These are phyloP conservation scores for Kwoniella botswanensis DNA, from an alignment of 768 basidiomycete species.

Conservation along the genomic window DNA sequence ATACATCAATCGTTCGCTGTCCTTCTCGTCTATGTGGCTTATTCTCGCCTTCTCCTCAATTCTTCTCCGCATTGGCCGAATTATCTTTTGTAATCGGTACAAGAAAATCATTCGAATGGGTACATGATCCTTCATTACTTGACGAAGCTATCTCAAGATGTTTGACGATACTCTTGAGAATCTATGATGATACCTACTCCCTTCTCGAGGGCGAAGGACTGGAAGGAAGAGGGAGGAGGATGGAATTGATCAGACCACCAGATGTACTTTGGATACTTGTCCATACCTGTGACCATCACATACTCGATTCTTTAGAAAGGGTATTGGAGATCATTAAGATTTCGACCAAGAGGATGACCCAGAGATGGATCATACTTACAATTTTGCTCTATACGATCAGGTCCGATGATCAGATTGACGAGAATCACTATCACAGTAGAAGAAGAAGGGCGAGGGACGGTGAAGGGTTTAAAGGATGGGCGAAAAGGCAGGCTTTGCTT, in stretches of 20 bases:
- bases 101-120: neutral
- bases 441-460: neutral
- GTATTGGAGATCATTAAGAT: neutral
- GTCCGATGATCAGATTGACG: neutral
- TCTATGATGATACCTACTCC: neutral
- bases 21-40: neutral
- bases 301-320: neutral
- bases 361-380: neutral
- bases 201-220: neutral
- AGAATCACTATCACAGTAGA: neutral
- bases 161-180: neutral
- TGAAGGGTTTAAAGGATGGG: neutral
- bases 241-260: neutral
- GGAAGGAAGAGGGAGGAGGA: neutral
- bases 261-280: neutral
- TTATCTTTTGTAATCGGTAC: neutral
- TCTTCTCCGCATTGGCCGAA: neutral
- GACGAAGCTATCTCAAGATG: slow-evolving; percentile 2
- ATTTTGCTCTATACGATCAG: neutral
- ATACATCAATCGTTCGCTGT: neutral
- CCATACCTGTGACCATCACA: neutral
- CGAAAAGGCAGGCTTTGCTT: neutral
- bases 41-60: neutral
- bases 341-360: neutral
- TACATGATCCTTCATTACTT: neutral